These are phyloP conservation scores for Lactarius trivialis DNA, from an alignment of 768 basidiomycete genomes.

Conservation along the genomic window DNA sequence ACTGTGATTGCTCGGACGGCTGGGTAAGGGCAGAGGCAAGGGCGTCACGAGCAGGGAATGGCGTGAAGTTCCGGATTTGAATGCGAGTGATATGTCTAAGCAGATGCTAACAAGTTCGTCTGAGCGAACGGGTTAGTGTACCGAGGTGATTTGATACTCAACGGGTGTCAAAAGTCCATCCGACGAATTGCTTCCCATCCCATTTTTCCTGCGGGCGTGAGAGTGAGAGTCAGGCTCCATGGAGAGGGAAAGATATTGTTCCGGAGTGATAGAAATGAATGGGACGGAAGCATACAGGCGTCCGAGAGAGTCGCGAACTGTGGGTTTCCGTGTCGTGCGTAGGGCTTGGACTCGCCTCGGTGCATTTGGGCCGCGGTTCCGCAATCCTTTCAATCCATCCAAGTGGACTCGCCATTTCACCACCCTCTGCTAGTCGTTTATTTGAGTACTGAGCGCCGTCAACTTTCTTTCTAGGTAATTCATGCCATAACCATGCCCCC, in stretches of 20 bases:
- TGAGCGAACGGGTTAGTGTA: not conserved
- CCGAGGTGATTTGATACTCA: conserved; percentile 8
- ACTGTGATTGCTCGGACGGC: conserved; percentile 57
- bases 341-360: not conserved
- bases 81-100: conserved; percentile 67
- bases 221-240: conserved; percentile 8
- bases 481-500: conserved; percentile 36
- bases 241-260: not conserved
- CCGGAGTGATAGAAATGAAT: conserved; percentile 1
- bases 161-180: conserved; percentile 15
- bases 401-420: not conserved
- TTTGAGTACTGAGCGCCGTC: not conserved
- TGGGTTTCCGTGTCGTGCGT: not conserved
- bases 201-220: not conserved
- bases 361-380: not conserved
- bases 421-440: not conserved
- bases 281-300: conserved; percentile 5
- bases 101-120: conserved; percentile 43
- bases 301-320: conserved; percentile 4
- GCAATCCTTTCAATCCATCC: not conserved
- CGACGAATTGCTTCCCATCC: not conserved
- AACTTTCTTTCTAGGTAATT: not conserved
- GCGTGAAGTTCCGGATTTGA: conserved; percentile 77
- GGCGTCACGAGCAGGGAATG: conserved; percentile 73
- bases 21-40: conserved; percentile 68